These are phyloP conservation scores for Teunomyces pallodes DNA, from an alignment of 805 yeast genomes.

Conservation along the genomic window DNA sequence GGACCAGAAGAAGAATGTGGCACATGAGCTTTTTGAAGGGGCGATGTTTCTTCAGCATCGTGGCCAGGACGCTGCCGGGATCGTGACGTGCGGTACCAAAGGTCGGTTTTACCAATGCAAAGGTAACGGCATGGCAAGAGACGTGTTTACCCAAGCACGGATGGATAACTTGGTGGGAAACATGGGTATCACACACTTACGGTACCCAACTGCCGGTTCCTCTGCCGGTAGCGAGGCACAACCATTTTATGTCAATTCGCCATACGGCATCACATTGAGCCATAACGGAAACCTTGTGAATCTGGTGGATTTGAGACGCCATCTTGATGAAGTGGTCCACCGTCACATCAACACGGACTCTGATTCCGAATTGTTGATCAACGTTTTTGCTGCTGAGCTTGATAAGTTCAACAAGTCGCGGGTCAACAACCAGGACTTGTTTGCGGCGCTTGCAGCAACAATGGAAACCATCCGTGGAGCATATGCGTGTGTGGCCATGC, in stretches of 20 bases:
- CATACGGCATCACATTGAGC: constrained; percentile 86
- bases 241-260: constrained; percentile 96
- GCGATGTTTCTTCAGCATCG: constrained; percentile 91
- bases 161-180: constrained; percentile 80
- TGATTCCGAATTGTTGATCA: constrained; percentile 87
- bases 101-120: constrained; percentile 96
- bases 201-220: constrained; percentile 98
- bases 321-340: constrained; percentile 90
- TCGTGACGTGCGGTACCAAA: constrained; percentile 89
- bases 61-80: constrained; percentile 99
- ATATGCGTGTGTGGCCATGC: constrained; percentile 92
- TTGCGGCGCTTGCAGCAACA: constrained; percentile 81
- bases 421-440: constrained; percentile 86
- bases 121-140: constrained; percentile 98
- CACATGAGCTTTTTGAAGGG: constrained; percentile 90
- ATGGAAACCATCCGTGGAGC: constrained; percentile 86
- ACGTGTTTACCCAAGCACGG: constrained; percentile 85
- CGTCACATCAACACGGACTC: constrained; percentile 97
- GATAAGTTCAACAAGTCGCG: constrained; percentile 90
- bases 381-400: constrained; percentile 87
- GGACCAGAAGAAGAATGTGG: constrained; percentile 68
- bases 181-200: constrained; percentile 92
- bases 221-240: constrained; percentile 96
- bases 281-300: constrained; percentile 97
- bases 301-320: constrained; percentile 68